Evolutionary conservation across 2,329 filamentous ascomycete genomes (phyloP), one percentile per base, ranked within the genome.

Genomic region (Mycogone perniciosa): DNA sequence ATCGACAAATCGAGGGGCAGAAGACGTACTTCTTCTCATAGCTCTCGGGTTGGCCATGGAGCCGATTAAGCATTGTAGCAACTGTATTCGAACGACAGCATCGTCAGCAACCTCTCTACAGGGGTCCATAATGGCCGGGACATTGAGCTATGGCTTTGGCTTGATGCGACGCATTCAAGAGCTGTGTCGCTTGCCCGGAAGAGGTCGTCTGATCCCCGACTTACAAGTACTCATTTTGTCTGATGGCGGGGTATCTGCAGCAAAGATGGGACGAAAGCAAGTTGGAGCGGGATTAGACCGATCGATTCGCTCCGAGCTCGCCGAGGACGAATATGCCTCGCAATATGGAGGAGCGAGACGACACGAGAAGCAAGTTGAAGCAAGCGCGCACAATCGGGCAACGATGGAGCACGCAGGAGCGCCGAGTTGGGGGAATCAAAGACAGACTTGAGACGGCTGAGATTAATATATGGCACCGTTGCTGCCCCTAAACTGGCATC

Each of bases 41-140:
- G 75, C 89, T 96, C 62, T 95, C 90, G 60, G 92, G 92, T 76
- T 97, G 92, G 71, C 91, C 90, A 65, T 95, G 89, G 64, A 96
- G 86, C 81, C 92, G 90, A 75, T 92, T 95, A 64, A 96, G 79
- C 89, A 96, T 95, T 66, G 80, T 86, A 61, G 86, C 76, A 74
- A 95, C 90, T 95, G 55, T 48, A 51, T 38, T 10, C 9, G 20
- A 27, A 31, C 33, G 10, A 2, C 13, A 20, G 0, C 4, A 29
- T 31, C 2, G 38, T 51, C 40, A 50, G 48, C 42, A 45, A 34
- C 34, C 27, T 27, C 7, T 3, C 39, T 29, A 31, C 31, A 9
- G 33, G 10, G 2, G 13, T n/a, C 5, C 11, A 37, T 11, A 35
- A 20, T 20, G 20, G 20, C 20, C 20, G 20, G 20, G 20, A 20